A percentile compares a stretch with the other conserved stretches of the same genome.
Conservation (phyloP, 2,329 filamentous ascomycete genomes). For the Mycosphaerella arachidis region DNA sequence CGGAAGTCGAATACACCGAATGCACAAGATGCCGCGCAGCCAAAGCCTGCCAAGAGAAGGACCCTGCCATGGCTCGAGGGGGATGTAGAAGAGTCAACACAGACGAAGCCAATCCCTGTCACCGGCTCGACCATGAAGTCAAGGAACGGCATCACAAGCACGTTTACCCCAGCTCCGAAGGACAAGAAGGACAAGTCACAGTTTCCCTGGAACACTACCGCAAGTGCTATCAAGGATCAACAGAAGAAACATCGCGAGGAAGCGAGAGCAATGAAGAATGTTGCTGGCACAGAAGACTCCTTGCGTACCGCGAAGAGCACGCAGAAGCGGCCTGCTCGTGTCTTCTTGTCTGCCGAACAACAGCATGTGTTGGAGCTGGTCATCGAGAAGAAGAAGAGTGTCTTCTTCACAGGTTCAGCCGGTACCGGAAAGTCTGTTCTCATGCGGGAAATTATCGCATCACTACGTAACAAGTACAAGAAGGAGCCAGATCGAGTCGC, state of each 20-base stretch:
- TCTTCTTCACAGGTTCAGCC: conserved; percentile 96
- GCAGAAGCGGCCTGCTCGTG: conserved; percentile 48
- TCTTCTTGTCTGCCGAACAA: conserved; percentile 83
- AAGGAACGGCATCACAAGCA: conserved; percentile 15
- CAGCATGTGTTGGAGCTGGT: conserved; percentile 78
- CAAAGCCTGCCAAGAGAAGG: conserved; percentile 55
- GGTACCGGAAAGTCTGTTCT: conserved; percentile 93
- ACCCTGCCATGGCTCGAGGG: conserved; percentile 55
- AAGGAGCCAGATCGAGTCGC: conserved; percentile 79
- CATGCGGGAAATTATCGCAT: conserved; percentile 83
- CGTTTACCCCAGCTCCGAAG: conserved; percentile 39
- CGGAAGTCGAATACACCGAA: neutral
- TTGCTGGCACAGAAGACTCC: conserved; percentile 45
- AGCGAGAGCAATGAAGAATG: conserved; percentile 45
- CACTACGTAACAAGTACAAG: conserved; percentile 69
- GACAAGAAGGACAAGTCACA: conserved; percentile 35
- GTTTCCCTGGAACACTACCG: conserved; percentile 67
- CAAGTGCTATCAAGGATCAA: conserved; percentile 70
- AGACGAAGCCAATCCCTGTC: conserved; percentile 12
- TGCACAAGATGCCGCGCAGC: conserved; percentile 12
- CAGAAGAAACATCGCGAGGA: conserved; percentile 67
- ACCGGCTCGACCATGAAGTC: conserved; percentile 1
- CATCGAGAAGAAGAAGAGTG: conserved; percentile 72
- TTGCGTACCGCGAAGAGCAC: conserved; percentile 44
- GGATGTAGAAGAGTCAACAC: conserved; percentile 22